Evolutionary conservation across 2,329 filamentous ascomycete genomes (phyloP), one percentile per base, ranked within the genome.

Genomic region (Fusarium sarcochroum): DNA sequence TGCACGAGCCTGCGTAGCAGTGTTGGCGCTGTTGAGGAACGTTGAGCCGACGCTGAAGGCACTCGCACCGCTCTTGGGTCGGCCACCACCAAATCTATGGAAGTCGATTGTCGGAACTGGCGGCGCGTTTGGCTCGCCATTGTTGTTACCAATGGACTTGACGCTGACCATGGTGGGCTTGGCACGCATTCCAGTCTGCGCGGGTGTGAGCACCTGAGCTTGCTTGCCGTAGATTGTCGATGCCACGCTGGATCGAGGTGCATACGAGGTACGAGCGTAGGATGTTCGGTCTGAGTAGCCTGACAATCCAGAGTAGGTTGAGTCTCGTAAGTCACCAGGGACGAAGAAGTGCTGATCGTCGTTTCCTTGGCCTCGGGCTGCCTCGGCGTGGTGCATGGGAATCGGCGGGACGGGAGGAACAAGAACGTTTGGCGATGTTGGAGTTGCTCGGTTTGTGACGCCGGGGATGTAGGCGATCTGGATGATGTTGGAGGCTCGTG

Each of bases 391-490:
- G 38, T 87, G 84, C 72, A 87, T 89, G 46, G 96, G 95, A 65
- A 98, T 93, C 17, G 95, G 94, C 41, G 96, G 96, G 6, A 99
- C 94, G 0, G 95, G 95, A n/a, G 94, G 94, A 6, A 97, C 92
- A 50, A 95, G 87, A 20, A 93, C 83, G 38, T 89, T 90, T 5
- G 93, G 93, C 1, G 93, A 95, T n/a, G 91, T 90, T 7, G 93
- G 92, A 9, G 91, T 90, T 14, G 94, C 94, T 71, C 95, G 89
- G 81, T 98, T 98, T 63, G 93, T 98, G 74, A 98, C 94, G 63
- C 96, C 96, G 15, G 96, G 96, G 70, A 99, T 98, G 80, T 98
- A 99, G 57, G 96, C 96, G 80, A 99, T 99, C 81, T 98, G 96
- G 75, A 99, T 99, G 77, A 99, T 95, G 83, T 99, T 99, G 75